Evolutionary conservation across 2,329 filamentous ascomycete genomes (phyloP).

Genomic region (Leptodontidium sp.): DNA sequence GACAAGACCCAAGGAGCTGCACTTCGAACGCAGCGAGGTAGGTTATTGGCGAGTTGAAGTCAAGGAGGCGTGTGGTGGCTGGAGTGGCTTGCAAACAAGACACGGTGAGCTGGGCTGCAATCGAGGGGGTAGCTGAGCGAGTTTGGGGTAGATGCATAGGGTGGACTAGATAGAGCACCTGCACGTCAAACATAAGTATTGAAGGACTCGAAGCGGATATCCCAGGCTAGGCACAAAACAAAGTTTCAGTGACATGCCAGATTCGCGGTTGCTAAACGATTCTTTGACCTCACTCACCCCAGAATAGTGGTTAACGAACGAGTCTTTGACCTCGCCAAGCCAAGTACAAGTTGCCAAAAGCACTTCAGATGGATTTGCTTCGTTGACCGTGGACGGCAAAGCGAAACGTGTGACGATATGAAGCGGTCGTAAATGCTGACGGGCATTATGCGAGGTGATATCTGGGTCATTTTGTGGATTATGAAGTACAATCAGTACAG

Average conservation of each 20-base stretch:
- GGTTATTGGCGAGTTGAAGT: background rate
- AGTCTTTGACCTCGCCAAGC: conserved; percentile 12
- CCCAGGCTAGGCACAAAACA: background rate
- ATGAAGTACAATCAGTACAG: background rate
- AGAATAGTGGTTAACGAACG: conserved; percentile 4
- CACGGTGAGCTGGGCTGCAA: background rate
- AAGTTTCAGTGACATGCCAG: conserved; percentile 28
- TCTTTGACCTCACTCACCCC: conserved; percentile 8
- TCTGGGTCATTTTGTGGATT: background rate
- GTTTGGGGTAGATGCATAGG: background rate
- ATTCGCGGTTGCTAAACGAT: conserved; percentile 8
- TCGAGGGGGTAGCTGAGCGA: background rate
- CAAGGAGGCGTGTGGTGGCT: background rate
- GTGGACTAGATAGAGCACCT: no score
- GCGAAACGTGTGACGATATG: background rate
- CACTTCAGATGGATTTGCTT: background rate
- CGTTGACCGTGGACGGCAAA: background rate
- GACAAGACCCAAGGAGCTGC: no score
- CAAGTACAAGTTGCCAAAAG: background rate
- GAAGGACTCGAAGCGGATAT: no score
- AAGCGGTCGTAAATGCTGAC: background rate
- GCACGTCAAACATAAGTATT: no score
- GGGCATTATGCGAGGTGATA: background rate
- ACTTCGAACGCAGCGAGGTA: background rate
- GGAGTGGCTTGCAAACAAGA: background rate